Evolutionary conservation across 2,329 filamentous ascomycete genomes (phyloP).

Genomic region (Apiospora phragmitis): DNA sequence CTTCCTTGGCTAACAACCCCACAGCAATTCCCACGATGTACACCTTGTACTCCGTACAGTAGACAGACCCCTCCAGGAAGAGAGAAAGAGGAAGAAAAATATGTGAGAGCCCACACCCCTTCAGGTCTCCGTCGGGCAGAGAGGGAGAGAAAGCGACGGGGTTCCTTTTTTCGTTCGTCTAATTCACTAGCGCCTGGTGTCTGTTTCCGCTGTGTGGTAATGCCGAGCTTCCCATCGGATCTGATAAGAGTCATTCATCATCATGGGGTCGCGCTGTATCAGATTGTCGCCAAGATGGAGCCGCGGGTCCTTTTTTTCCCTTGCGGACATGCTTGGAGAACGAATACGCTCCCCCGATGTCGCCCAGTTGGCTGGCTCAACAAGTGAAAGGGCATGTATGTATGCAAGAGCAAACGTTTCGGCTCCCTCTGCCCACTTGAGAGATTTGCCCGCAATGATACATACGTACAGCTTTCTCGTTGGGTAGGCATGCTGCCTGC

Average conservation of each 20-base stretch:
- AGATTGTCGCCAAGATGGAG: constrained; percentile 7
- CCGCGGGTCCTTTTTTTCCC: neutral
- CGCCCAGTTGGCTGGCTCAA: neutral
- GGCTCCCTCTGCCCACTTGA: neutral
- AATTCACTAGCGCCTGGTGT: neutral
- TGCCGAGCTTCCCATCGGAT: constrained; percentile 1
- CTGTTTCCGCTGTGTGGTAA: neutral
- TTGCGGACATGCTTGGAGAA: too few relatives aligned
- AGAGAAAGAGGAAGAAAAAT: neutral
- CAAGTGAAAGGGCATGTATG: neutral
- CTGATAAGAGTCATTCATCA: constrained; percentile 11
- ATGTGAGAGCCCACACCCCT: neutral
- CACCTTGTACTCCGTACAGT: neutral
- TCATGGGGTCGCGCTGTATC: neutral
- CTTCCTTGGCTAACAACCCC: neutral
- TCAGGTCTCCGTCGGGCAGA: neutral
- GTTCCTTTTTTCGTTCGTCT: neutral
- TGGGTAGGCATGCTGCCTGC: neutral
- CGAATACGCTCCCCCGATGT: neutral
- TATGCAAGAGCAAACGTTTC: neutral
- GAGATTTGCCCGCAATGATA: neutral
- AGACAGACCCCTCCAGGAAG: neutral
- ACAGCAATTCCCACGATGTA: constrained; percentile 7
- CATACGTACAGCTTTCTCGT: neutral
- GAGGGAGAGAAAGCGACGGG: neutral